These are phyloP conservation scores for Paulownia fortunei DNA, from an alignment of 257 asterid species.

Conservation along the genomic window DNA sequence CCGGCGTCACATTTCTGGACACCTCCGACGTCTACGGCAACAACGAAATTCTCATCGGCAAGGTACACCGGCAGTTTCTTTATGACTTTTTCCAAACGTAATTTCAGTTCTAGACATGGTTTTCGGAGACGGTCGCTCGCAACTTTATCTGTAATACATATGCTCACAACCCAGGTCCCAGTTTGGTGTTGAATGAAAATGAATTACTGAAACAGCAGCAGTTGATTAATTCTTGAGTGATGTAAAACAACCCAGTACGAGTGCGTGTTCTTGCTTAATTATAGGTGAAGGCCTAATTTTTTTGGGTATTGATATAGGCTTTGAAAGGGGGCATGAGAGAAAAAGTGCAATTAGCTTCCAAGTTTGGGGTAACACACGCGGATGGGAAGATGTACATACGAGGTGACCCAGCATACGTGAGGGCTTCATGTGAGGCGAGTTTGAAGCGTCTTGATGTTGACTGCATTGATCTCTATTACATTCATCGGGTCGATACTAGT, in stretches of 20 bases:
- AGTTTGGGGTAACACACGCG: conserved; percentile 37
- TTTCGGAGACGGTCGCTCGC: no score
- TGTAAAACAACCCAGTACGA: no score
- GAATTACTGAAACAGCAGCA: no score
- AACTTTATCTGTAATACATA: no score
- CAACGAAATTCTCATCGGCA: conserved; percentile 32
- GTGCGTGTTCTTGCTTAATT: neutral
- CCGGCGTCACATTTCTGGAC: conserved; percentile 39
- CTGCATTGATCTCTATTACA: conserved; percentile 55
- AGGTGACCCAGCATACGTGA: conserved; percentile 51
- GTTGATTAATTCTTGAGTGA: no score
- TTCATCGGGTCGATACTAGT: conserved; percentile 48
- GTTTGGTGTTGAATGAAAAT: neutral
- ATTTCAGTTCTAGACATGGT: neutral
- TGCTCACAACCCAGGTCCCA: no score
- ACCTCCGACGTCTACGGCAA: conserved; percentile 36
- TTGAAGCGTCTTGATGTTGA: conserved; percentile 56
- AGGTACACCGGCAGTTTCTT: conserved; percentile 11
- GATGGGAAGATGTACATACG: conserved; percentile 36
- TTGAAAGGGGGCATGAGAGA: conserved; percentile 45
- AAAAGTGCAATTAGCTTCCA: conserved; percentile 53
- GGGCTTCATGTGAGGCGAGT: conserved; percentile 54
- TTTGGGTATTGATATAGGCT: conserved; percentile 35
- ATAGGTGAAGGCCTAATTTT: neutral
- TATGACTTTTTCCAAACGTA: neutral